Percentiles rank a stretch among this genome's conserved stretches.
These are phyloP conservation scores for Mycena crocata DNA, from an alignment of 768 basidiomycete species.

Conservation along the genomic window DNA sequence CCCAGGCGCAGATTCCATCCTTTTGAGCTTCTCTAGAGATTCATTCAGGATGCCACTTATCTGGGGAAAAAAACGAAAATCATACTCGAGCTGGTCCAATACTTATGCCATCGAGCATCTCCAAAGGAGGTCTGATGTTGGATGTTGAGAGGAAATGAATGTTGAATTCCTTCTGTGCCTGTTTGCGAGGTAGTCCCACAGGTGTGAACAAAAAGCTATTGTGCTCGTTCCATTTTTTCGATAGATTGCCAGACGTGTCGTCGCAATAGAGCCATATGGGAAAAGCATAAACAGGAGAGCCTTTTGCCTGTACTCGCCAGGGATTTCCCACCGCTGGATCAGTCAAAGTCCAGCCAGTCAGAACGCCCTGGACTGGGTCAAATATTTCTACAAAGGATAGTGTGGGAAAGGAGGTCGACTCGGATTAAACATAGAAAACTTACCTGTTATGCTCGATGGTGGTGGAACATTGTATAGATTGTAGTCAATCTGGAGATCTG, in stretches of 20 bases:
- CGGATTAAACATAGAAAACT: background rate
- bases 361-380: background rate
- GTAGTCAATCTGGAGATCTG: background rate
- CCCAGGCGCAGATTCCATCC: conserved; percentile 54
- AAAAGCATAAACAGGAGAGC: conserved; percentile 32
- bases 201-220: conserved; percentile 51
- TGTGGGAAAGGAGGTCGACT: too few species aligned
- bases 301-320: conserved; percentile 8
- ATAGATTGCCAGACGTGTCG: conserved; percentile 45
- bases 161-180: conserved; percentile 47
- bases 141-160: conserved; percentile 57
- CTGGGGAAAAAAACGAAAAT: background rate
- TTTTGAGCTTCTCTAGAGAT: conserved; percentile 44
- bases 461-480: background rate
- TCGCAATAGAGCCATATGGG: conserved; percentile 42
- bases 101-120: conserved; percentile 58
- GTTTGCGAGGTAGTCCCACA: conserved; percentile 48
- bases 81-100: conserved; percentile 47
- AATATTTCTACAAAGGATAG: background rate
- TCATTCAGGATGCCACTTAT: background rate
- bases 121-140: conserved; percentile 53
- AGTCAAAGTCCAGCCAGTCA: conserved; percentile 1
- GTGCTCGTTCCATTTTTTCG: conserved; percentile 46
- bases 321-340: conserved; percentile 8
- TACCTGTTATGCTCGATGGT: background rate